Percentiles rank a stretch among this genome's conserved stretches.
phyloP scores from a whole-genome alignment of 306 rosid species.

The Macrotyloma uniflorum region DNA sequence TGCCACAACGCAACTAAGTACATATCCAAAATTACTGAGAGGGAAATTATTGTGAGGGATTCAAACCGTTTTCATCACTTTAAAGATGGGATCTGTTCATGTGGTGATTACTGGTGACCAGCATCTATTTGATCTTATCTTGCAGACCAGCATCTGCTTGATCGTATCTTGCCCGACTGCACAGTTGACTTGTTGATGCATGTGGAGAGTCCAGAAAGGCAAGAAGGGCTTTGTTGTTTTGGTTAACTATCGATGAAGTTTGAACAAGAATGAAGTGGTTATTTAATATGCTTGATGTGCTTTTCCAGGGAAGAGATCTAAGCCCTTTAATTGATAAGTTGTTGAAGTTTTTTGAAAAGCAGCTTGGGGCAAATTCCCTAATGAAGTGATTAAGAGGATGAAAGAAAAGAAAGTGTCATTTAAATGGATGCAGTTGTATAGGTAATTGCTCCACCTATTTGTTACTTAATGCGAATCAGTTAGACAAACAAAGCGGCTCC shows the following conservation, averaged over 20 bases:
- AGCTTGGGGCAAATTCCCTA: constrained; percentile 50
- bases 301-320: constrained; percentile 73
- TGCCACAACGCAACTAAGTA: constrained; percentile 47
- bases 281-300: constrained; percentile 20
- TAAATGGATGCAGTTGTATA: constrained; percentile 75
- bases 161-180: constrained; percentile 75
- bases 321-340: constrained; percentile 75
- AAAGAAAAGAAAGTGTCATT: constrained; percentile 48
- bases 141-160: constrained; percentile 68
- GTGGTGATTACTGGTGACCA: constrained; percentile 49
- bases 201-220: constrained; percentile 73
- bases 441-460: no score
- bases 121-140: no score
- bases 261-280: constrained; percentile 19
- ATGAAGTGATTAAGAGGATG: constrained; percentile 63
- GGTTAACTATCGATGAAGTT: not conserved
- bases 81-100: constrained; percentile 48
- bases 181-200: constrained; percentile 71
- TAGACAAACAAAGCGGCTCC: no score
- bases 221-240: constrained; percentile 41
- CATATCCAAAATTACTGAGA: constrained; percentile 46
- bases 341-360: constrained; percentile 70
- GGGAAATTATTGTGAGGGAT: constrained; percentile 48
- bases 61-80: constrained; percentile 52
- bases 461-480: no score